These are phyloP conservation scores for Quercus parvula DNA, from an alignment of 306 rosid species.

Conservation along the genomic window DNA sequence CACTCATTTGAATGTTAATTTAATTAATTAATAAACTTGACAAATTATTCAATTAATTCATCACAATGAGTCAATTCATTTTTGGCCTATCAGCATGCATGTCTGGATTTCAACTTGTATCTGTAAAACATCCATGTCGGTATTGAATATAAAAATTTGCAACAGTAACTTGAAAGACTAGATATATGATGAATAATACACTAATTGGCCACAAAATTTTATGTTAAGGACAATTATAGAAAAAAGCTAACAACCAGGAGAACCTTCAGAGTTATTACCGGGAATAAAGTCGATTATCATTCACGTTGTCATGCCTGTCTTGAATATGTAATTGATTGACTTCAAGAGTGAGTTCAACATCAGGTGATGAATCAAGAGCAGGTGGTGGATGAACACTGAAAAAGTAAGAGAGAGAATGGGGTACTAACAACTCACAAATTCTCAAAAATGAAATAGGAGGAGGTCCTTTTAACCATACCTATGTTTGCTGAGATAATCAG, in stretches of 20 bases:
- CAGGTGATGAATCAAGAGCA: conserved; percentile 57
- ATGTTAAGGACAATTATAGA: not conserved
- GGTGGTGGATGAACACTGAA: conserved; percentile 63
- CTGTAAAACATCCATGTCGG: not conserved
- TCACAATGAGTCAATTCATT: too few species aligned
- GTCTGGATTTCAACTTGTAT: not conserved
- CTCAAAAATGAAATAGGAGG: not conserved
- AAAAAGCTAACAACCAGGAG: not conserved
- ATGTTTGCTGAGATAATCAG: conserved; percentile 39
- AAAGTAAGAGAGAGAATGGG: conserved; percentile 5
- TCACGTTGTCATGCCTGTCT: conserved; percentile 23
- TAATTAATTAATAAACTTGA: too few species aligned
- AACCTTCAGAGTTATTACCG: conserved; percentile 26
- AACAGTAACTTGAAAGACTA: not conserved
- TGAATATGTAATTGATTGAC: conserved; percentile 36
- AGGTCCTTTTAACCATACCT: conserved; percentile 44
- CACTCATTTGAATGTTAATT: too few species aligned
- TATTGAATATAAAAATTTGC: not conserved
- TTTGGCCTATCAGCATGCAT: not conserved
- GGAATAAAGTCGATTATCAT: conserved; percentile 28
- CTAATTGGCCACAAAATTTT: not conserved
- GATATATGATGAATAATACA: not conserved
- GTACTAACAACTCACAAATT: not conserved
- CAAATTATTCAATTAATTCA: too few species aligned
- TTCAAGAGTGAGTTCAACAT: conserved; percentile 38